Evolutionary conservation across 805 yeast species (phyloP).

Genomic region (Lachancea mirantina): DNA sequence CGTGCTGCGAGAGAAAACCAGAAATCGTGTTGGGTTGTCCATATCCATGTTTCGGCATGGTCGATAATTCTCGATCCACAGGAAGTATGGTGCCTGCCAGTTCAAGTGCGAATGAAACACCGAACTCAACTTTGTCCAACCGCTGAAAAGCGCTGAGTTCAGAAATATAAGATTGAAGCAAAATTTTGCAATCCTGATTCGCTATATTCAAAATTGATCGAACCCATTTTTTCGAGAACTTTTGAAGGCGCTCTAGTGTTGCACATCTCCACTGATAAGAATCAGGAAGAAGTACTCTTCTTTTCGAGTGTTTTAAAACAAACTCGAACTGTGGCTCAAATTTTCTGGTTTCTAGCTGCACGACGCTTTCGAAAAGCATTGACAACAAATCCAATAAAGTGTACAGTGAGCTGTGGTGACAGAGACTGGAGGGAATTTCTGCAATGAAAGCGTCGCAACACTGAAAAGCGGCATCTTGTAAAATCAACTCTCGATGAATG

Average conservation of each 20-base stretch:
- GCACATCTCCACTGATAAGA: slow-evolving; percentile 78
- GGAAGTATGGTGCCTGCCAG: slow-evolving; percentile 72
- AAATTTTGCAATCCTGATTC: slow-evolving; percentile 66
- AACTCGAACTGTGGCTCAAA: slow-evolving; percentile 79
- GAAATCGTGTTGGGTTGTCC: slow-evolving; percentile 53
- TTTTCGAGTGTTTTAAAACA: slow-evolving; percentile 34
- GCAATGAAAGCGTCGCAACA: slow-evolving; percentile 64
- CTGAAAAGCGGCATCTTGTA: slow-evolving; percentile 74
- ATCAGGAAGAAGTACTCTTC: slow-evolving; percentile 37
- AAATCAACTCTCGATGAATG: slow-evolving; percentile 66
- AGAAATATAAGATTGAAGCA: slow-evolving; percentile 71
- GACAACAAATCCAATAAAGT: slow-evolving; percentile 76
- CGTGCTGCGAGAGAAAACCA: slow-evolving; percentile 66
- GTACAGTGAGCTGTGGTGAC: slow-evolving; percentile 65
- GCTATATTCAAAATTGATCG: slow-evolving; percentile 48
- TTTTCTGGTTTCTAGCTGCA: slow-evolving; percentile 76
- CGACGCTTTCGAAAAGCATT: slow-evolving; percentile 66
- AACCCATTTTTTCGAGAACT: slow-evolving; percentile 63
- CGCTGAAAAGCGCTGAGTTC: slow-evolving; percentile 33
- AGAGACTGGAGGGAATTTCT: slow-evolving; percentile 68
- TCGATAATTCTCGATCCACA: slow-evolving; percentile 57
- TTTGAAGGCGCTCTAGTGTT: slow-evolving; percentile 54
- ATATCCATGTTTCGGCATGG: slow-evolving; percentile 32
- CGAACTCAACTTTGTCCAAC: slow-evolving; percentile 52
- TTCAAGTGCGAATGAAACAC: slow-evolving; percentile 85